Percentiles rank a stretch among this genome's conserved stretches.
Evolutionary conservation across 2,329 filamentous ascomycete species (phyloP).

Genomic region (Uncinocarpus reesii): DNA sequence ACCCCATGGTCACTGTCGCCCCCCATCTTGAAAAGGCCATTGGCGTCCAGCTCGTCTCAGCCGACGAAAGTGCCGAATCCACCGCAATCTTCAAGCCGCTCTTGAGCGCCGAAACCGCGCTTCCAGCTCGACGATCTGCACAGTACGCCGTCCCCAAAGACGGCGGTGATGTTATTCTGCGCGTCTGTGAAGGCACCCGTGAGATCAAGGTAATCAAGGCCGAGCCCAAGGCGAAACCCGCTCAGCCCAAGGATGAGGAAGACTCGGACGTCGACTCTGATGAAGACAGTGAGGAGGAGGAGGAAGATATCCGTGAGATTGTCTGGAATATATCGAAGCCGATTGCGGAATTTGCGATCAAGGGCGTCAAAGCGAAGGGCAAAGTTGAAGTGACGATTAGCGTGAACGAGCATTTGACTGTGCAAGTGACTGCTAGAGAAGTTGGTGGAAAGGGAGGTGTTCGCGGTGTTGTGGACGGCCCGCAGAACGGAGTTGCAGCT

Average conservation of each 20-base stretch:
- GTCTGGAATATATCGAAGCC: slow-evolving; percentile 78
- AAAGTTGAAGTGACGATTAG: slow-evolving; percentile 94
- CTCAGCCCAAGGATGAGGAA: slow-evolving; percentile 46
- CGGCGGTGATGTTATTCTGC: slow-evolving; percentile 79
- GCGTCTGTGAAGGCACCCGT: slow-evolving; percentile 75
- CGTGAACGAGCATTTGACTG: slow-evolving; percentile 64
- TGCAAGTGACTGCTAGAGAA: slow-evolving; percentile 73
- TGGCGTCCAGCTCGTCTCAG: slow-evolving; percentile 59
- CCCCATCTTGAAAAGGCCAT: slow-evolving; percentile 83
- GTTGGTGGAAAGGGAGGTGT: slow-evolving; percentile 80
- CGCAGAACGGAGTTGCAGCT: slow-evolving; percentile 27
- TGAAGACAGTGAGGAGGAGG: slow-evolving; percentile 58
- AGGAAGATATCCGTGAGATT: slow-evolving; percentile 79
- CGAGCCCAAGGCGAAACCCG: slow-evolving; percentile 58
- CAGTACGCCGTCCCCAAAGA: slow-evolving; percentile 65
- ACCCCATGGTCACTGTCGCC: slow-evolving; percentile 87
- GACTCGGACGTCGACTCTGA: slow-evolving; percentile 54
- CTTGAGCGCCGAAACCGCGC: slow-evolving; percentile 74
- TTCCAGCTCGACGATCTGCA: slow-evolving; percentile 75
- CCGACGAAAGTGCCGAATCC: slow-evolving; percentile 38
- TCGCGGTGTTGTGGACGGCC: slow-evolving; percentile 48
- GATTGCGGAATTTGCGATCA: slow-evolving; percentile 77
- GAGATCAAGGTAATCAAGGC: slow-evolving; percentile 91
- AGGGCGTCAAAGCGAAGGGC: slow-evolving; percentile 70
- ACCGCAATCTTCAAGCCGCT: slow-evolving; percentile 68